Conservation (phyloP, 139 green algal genomes). For the Raphidocelis subcapitata region DNA sequence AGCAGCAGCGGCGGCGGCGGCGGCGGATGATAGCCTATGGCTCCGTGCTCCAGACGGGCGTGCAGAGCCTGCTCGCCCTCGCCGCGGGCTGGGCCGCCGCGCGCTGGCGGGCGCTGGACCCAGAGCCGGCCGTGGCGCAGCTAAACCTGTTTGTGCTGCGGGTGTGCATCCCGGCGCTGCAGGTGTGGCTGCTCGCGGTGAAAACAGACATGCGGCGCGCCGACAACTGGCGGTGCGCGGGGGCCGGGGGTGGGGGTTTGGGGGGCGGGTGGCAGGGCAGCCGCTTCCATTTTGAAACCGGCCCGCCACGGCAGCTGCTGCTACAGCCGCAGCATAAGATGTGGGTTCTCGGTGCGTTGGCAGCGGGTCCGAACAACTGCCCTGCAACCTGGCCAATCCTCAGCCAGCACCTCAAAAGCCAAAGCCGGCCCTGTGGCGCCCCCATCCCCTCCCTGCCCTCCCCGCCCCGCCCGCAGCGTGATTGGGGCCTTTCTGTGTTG, state of each 20-base stretch:
- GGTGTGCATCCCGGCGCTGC: conserved; percentile 39
- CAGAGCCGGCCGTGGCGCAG: conserved; percentile 2
- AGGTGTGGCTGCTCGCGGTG: conserved; percentile 45
- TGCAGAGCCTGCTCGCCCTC: conserved; percentile 18
- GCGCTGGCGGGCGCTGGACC: conserved; percentile 4
- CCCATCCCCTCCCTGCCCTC: too few species aligned
- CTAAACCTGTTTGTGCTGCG: conserved; percentile 40
- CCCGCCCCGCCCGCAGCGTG: conserved; percentile 14
- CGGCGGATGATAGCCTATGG: neutral
- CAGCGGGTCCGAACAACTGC: too few species aligned
- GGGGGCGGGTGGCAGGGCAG: too few species aligned
- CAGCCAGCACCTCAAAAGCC: too few species aligned
- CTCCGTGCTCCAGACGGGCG: neutral
- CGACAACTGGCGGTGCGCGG: conserved; percentile 30
- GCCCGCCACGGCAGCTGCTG: too few species aligned
- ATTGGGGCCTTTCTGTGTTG: conserved; percentile 36
- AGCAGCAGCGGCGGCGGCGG: too few species aligned
- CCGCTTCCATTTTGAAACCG: too few species aligned
- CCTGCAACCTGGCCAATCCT: too few species aligned
- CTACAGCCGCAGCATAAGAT: too few species aligned
- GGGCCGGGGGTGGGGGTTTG: too few species aligned
- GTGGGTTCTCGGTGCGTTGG: too few species aligned
- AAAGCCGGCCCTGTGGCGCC: too few species aligned
- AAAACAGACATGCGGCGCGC: conserved; percentile 39
- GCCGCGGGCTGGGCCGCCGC: conserved; percentile 17